Percentiles rank a stretch among this genome's conserved stretches.
phyloP scores from a whole-genome alignment of 805 yeast genomes.

The Ascoidea rubescens region DNA sequence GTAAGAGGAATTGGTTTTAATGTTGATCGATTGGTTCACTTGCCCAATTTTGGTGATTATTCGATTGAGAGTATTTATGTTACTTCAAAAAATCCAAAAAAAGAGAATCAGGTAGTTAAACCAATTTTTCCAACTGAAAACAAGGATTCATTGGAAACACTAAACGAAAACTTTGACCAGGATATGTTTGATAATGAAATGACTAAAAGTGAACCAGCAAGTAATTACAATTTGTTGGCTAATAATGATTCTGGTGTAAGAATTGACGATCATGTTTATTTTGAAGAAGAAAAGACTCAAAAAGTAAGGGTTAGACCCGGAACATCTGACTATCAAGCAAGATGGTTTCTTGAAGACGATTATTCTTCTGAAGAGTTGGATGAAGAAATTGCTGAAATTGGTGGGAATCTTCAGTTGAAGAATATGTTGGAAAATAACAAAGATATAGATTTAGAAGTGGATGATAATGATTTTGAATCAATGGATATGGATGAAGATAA shows the following conservation, averaged over 20 bases:
- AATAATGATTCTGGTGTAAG: not conserved
- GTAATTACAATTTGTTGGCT: not conserved
- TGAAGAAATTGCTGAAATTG: slow-evolving; percentile 12
- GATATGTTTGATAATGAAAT: not conserved
- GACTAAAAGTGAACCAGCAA: not conserved
- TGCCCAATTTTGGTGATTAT: slow-evolving; percentile 87
- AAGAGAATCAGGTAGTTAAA: slow-evolving; percentile 11
- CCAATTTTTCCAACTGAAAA: slow-evolving; percentile 22
- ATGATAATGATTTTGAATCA: slow-evolving; percentile 25
- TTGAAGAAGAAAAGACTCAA: no score
- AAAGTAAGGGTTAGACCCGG: slow-evolving; percentile 52
- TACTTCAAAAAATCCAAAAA: slow-evolving; percentile 18
- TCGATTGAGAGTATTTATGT: slow-evolving; percentile 56
- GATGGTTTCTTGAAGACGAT: slow-evolving; percentile 57
- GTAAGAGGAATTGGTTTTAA: slow-evolving; percentile 81
- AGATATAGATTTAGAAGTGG: slow-evolving; percentile 27
- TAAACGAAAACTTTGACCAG: slow-evolving; percentile 10
- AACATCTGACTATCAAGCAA: slow-evolving; percentile 67
- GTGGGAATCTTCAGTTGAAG: slow-evolving; percentile 17
- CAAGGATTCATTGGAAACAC: slow-evolving; percentile 46
- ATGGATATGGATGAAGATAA: slow-evolving; percentile 48
- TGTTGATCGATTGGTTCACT: slow-evolving; percentile 63
- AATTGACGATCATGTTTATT: no score
- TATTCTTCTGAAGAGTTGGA: slow-evolving; percentile 17
- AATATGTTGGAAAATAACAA: slow-evolving; percentile 28